Conservation (phyloP, 2,329 filamentous ascomycete genomes). For the Seiridium unicorne region DNA sequence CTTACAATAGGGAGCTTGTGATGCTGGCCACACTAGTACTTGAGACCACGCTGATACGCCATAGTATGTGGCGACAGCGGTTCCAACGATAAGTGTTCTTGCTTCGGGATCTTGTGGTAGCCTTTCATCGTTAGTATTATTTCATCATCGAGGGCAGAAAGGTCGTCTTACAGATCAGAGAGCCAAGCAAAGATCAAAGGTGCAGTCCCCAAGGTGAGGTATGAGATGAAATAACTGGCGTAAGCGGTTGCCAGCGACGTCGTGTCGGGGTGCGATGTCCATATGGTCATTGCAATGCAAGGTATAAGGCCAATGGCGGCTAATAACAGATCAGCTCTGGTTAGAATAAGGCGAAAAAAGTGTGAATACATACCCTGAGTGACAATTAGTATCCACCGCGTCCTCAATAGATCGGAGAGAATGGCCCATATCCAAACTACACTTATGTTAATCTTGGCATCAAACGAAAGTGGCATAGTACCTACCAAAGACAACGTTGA, state of each 20-base stretch:
- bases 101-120: constrained; percentile 48
- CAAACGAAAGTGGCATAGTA: background rate
- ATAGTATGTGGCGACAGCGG: constrained; percentile 48
- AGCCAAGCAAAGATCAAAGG: constrained; percentile 53
- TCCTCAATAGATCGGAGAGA: constrained; percentile 46
- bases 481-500: constrained; percentile 42
- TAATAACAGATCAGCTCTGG: background rate
- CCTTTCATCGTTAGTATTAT: background rate
- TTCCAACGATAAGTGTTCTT: constrained; percentile 45
- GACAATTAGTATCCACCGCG: constrained; percentile 49
- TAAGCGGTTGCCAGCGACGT: constrained; percentile 46
- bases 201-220: constrained; percentile 45
- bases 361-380: constrained; percentile 32
- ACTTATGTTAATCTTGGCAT: background rate
- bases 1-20: constrained; percentile 47
- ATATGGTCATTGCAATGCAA: constrained; percentile 51
- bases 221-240: constrained; percentile 50
- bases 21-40: constrained; percentile 50
- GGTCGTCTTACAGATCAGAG: constrained; percentile 36
- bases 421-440: constrained; percentile 53
- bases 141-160: background rate
- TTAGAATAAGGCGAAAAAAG: background rate
- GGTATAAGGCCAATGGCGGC: constrained; percentile 44
- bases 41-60: constrained; percentile 50
- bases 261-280: constrained; percentile 42